A percentile compares a stretch with the other conserved stretches of the same genome.
Conservation (phyloP, 495 filamentous ascomycete genomes). For the Penicillium lividum region DNA sequence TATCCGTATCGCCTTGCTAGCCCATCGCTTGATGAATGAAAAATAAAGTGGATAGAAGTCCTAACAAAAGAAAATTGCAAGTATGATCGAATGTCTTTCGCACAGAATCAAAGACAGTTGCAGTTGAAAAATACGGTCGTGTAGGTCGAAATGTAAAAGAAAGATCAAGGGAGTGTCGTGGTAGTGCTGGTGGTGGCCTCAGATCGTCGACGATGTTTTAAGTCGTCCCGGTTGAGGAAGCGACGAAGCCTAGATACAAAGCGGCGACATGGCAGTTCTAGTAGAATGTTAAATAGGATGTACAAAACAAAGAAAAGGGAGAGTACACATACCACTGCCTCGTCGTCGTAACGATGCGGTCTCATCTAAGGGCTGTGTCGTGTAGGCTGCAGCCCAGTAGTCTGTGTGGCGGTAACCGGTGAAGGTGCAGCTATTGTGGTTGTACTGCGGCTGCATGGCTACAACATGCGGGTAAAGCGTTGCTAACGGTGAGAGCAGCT, state of each 20-base stretch:
- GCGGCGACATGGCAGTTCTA: constrained; percentile 24
- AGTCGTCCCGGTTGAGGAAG: constrained; percentile 36
- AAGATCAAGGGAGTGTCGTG: constrained; percentile 10
- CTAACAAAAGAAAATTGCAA: neutral
- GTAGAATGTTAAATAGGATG: constrained; percentile 7
- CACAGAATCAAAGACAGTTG: neutral
- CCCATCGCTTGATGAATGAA: constrained; percentile 1
- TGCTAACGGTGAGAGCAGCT: constrained; percentile 42
- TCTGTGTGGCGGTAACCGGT: constrained; percentile 38
- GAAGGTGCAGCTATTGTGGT: constrained; percentile 39
- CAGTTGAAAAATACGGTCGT: neutral
- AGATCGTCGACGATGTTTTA: constrained; percentile 26
- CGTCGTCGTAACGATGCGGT: constrained; percentile 19
- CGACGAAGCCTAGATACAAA: constrained; percentile 36
- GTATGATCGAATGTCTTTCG: neutral
- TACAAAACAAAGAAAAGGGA: neutral
- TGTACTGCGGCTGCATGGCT: constrained; percentile 40
- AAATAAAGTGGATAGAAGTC: constrained; percentile 3
- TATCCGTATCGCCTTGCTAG: constrained; percentile 1
- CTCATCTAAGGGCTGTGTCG: constrained; percentile 29
- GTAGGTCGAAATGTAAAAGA: neutral
- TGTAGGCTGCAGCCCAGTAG: constrained; percentile 43
- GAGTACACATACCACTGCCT: constrained; percentile 29
- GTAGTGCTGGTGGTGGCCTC: constrained; percentile 15
- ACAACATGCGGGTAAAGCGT: constrained; percentile 44